Percentiles rank a stretch among this genome's conserved stretches.
These are phyloP conservation scores for Leptomonas seymouri DNA, from an alignment of 208 protist species.

Conservation along the genomic window DNA sequence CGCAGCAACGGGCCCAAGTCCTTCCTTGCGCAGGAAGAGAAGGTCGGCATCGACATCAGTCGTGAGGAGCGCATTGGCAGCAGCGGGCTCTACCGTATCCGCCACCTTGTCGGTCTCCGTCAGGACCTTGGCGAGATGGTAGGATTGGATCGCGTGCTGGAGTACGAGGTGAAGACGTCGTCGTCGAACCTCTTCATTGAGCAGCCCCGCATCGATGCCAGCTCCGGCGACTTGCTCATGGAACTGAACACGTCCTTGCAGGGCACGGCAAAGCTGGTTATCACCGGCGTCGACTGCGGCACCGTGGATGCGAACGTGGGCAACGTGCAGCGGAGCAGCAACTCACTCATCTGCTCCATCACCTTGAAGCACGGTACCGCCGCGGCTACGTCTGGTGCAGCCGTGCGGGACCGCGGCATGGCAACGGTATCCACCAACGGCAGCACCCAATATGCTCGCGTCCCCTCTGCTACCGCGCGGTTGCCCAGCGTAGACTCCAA, in stretches of 20 bases:
- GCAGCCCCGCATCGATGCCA: conserved; percentile 43
- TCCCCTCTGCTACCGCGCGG: conserved; percentile 22
- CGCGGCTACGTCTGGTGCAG: background rate
- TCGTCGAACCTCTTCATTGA: conserved; percentile 42
- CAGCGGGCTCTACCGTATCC: conserved; percentile 46
- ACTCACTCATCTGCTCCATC: conserved; percentile 43
- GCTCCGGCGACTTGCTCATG: conserved; percentile 46
- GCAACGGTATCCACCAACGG: background rate
- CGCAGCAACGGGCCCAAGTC: background rate
- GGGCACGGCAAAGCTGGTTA: conserved; percentile 40
- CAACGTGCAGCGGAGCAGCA: conserved; percentile 44
- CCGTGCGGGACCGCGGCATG: conserved; percentile 6
- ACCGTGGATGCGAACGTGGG: conserved; percentile 40
- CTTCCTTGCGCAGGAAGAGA: conserved; percentile 14
- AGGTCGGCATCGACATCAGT: conserved; percentile 21
- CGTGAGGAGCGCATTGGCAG: conserved; percentile 36
- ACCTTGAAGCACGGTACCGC: conserved; percentile 25
- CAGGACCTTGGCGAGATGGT: conserved; percentile 60
- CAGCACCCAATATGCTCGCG: conserved; percentile 6
- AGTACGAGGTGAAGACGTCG: conserved; percentile 53
- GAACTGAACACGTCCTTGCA: conserved; percentile 57
- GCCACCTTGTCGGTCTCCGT: conserved; percentile 51
- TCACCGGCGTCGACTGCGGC: conserved; percentile 59
- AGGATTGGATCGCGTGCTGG: conserved; percentile 65
- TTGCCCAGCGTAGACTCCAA: background rate